Conservation (phyloP, 306 rosid genomes). For the Gillenia trifoliata region DNA sequence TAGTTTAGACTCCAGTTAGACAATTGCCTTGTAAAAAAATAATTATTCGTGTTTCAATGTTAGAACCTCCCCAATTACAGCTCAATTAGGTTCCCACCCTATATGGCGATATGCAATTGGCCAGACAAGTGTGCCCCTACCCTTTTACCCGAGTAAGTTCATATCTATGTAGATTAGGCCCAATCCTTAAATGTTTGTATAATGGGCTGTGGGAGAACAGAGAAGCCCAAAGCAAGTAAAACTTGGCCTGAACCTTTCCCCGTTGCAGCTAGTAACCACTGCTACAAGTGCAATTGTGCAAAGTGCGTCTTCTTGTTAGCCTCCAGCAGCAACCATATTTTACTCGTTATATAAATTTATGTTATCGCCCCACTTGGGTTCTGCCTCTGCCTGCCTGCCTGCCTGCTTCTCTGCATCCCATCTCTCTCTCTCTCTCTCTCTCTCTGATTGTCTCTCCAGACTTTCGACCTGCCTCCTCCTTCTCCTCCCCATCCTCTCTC, state of each 20-base stretch:
- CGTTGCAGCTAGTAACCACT: not conserved
- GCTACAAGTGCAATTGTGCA: not conserved
- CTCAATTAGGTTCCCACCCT: too few species aligned
- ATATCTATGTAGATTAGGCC: not conserved
- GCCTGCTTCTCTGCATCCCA: too few species aligned
- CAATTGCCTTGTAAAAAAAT: too few species aligned
- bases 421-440: too few species aligned
- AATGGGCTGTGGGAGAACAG: not conserved
- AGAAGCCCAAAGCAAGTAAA: not conserved
- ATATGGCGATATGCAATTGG: too few species aligned
- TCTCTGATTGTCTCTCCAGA: too few species aligned
- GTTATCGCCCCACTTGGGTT: conserved; percentile 2
- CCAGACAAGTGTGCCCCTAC: too few species aligned
- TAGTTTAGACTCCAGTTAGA: too few species aligned
- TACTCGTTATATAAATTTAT: not conserved
- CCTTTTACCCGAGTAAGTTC: too few species aligned
- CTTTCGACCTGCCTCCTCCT: not conserved
- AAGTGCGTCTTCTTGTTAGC: not conserved
- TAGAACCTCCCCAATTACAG: too few species aligned
- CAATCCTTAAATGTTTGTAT: not conserved
- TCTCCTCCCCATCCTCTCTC: not conserved
- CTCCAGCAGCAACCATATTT: not conserved
- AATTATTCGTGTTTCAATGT: too few species aligned
- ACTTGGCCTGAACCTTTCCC: not conserved
- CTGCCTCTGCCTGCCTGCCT: not conserved